These are phyloP conservation scores for Alternaria brassicicola DNA, from an alignment of 2,329 filamentous ascomycete genomes.

Conservation along the genomic window DNA sequence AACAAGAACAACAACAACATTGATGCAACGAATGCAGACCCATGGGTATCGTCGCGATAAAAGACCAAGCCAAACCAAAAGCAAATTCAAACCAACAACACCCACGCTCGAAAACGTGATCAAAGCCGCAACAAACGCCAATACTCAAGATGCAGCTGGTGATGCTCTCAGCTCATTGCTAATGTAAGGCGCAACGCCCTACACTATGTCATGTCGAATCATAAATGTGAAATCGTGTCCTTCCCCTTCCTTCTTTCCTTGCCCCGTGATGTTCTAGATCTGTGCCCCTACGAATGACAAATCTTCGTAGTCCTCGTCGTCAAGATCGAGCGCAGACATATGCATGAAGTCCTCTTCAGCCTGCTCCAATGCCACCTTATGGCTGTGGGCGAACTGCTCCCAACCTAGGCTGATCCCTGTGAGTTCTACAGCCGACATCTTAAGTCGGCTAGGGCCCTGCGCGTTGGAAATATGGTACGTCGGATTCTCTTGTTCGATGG, in stretches of 20 bases:
- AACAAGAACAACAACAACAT: background rate
- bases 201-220: background rate
- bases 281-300: background rate
- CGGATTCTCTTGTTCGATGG: background rate
- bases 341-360: conserved; percentile 15
- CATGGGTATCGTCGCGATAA: conserved; percentile 10
- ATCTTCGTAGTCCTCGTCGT: conserved; percentile 13
- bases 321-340: conserved; percentile 5
- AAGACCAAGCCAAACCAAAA: background rate
- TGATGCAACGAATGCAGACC: conserved; percentile 6
- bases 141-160: background rate
- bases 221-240: background rate
- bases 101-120: background rate
- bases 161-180: background rate
- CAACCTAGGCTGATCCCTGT: conserved; percentile 11
- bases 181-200: background rate
- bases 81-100: background rate
- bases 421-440: conserved; percentile 16
- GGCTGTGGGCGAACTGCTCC: conserved; percentile 9
- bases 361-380: conserved; percentile 11
- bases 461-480: conserved; percentile 6
- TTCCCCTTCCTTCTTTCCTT: background rate
- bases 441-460: conserved; percentile 7
- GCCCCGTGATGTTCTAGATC: background rate
- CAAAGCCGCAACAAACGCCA: background rate